Base-by-base conservation (phyloP, 2,329 filamentous ascomycete genomes). In the Graphilbum fragrans region DNA sequence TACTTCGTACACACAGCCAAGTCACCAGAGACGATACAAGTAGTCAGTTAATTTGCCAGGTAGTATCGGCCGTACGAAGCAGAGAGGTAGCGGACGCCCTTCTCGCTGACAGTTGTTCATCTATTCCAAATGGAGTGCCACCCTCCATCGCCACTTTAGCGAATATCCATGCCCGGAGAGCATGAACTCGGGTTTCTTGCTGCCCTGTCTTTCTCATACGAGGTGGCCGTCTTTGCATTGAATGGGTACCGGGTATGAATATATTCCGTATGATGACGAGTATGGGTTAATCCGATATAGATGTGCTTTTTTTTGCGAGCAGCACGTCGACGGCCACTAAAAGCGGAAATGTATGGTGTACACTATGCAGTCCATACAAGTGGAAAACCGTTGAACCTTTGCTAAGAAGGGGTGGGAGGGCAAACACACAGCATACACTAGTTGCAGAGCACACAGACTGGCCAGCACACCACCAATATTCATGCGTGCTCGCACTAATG, bases 51-150 rank as follows among this genome's bases (percentile, higher is more conserved):
- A 42, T 44, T 42, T 47, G 35, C 41, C 41, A 45, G 37, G 43
- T 45, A 34, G 43, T 40, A 47, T 47, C 43, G 45, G 37, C 43
- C 45, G 41, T 45, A 41, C 39, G 41, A 38, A 23, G 31, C 8
- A 29, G n/a, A 37, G 33, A 29, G 36, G 38, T 34, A 31, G 17
- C 14, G 35, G 35, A 29, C 38, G 41, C 32, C 35, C 38, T 10
- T 39, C 33, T 36, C 14, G n/a, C n/a, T n/a, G 16, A 25, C 3
- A 29, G 27, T 19, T 33, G 23, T 34, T 38, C 41, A 44, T 44
- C 37, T 42, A 43, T 33, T 35, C 25, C 39, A 34, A 44, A 43
- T 45, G 40, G 37, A 43, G 31, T 32, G 35, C 19, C 39, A 39
- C 39, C 33, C 25, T 29, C 8, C 25, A 29, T 8, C n/a, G n/a